Base-by-base conservation (phyloP, 2,329 filamentous ascomycete genomes). In the Eurotiales sp. region DNA sequence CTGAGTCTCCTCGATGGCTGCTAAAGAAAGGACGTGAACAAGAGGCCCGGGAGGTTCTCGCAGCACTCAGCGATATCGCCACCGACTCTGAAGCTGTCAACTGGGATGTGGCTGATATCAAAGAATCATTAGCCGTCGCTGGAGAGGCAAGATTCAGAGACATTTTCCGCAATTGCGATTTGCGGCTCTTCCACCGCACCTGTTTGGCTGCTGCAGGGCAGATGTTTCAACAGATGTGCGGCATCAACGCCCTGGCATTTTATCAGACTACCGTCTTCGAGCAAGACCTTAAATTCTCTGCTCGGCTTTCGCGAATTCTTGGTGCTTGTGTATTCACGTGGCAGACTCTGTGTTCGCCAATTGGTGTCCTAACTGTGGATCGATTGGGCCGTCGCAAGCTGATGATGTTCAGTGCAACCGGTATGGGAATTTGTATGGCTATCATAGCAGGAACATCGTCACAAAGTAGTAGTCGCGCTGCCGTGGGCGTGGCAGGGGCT, bases 21-120 rank as follows among this genome's bases (percentile, higher is more conserved):
- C 82, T 82, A 10, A 77, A 77, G 56, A 77, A 83, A 21, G 81
- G 82, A 46, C 77, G 81, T 22, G 85, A 82, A 81, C 82, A 86
- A 19, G 84, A 87, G 58, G 78, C 81, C 0, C 67, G 78, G 8
- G 56, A 71, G 8, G 72, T 80, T 22, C 71, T 85, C 17, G 82
- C 81, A 56, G 83, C 78, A 3, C 64, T 69, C 0, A 82, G 82
- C 3, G 46, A 62, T 30, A 37, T 30, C 10, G 46, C 53, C 7
- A 53, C 57, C 17, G 22, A 15, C 17, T 27, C 21, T 45, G 57
- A 57, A 3, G 46, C 57, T 4, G 83, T 87, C 3, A 69, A 85
- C 0, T 82, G 82, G 0, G 79, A 87, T 66, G 84, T 81, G 57
- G 74, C 78, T 52, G 83, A 86, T 55, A 64, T 63, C 47, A 50